Percentiles rank a stretch among this genome's conserved stretches.
phyloP scores from a whole-genome alignment of 148 eudicot genomes.

The Camellia granthamiana region DNA sequence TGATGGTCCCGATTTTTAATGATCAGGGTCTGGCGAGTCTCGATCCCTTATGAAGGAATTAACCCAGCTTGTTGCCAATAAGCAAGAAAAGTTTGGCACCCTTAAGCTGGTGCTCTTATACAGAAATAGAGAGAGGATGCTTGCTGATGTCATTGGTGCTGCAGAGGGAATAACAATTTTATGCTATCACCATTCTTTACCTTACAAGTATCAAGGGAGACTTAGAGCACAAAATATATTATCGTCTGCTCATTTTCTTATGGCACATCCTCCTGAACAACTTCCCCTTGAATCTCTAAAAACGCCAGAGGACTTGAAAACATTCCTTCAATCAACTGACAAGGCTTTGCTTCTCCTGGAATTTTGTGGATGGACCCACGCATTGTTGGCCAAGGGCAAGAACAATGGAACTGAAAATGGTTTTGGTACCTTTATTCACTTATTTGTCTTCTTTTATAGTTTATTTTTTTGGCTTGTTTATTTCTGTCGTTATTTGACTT shows the following conservation, averaged over 20 bases:
- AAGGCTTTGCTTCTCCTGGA: constrained; percentile 73
- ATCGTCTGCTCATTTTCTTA: constrained; percentile 53
- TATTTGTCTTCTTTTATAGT: background rate
- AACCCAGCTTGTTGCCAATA: constrained; percentile 37
- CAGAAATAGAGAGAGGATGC: constrained; percentile 47
- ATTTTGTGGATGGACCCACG: constrained; percentile 81
- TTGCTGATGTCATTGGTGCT: constrained; percentile 76
- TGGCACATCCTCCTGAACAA: constrained; percentile 44
- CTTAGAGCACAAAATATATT: constrained; percentile 61
- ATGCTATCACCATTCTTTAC: constrained; percentile 44
- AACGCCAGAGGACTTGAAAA: constrained; percentile 50
- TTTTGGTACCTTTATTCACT: constrained; percentile 27
- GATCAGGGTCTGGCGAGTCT: constrained; percentile 86
- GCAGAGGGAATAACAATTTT: constrained; percentile 50
- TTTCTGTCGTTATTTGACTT: background rate
- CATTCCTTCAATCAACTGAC: constrained; percentile 74
- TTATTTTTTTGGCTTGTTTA: background rate
- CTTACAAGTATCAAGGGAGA: constrained; percentile 71
- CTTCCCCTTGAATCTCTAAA: constrained; percentile 59
- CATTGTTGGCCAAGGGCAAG: constrained; percentile 45
- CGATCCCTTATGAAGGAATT: constrained; percentile 74
- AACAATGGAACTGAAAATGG: constrained; percentile 28
- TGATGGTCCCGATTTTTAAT: constrained; percentile 21
- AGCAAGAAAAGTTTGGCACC: constrained; percentile 41
- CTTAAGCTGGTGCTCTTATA: constrained; percentile 63